Base-by-base conservation (phyloP, 495 filamentous ascomycete species). In the Penicillium samsonianum region DNA sequence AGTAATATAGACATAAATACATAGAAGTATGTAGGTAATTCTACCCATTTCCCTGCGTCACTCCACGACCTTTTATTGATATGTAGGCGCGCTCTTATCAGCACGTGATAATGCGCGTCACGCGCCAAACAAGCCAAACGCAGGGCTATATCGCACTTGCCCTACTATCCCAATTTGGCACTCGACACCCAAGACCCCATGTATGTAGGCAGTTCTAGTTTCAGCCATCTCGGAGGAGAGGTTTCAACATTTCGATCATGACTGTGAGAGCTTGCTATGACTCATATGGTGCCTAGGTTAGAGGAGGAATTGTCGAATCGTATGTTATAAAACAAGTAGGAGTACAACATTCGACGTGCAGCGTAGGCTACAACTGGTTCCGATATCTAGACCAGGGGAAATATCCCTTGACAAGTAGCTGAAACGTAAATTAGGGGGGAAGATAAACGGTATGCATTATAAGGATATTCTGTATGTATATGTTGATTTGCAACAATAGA, bases 81-180 rank as follows among this genome's bases (percentile, higher is more conserved):
- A 28, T 28, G 22, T 12, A 41, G n/a, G 28, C 35, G 40, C 35
- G 23, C 14, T 28, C 25, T 59, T 60, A 63, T 63, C 57, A 19
- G 10, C 52, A 60, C 57, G 61, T 63, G 60, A 56, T 40, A 12
- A 2, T 28, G 41, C 61, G 52, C 43, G 30, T 45, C 35, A 48
- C 43, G 35, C n/a, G 40, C 37, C 45, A 49, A 60, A 55, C 25
- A 30, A 12, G 16, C 9, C 22, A 55, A 55, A 55, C 30, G 19
- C 19, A 23, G 28, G 28, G 47, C 28, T 16, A 7, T 4, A 26
- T 23, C 0, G 14, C 6, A 25, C 28, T 33, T 28, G 52, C 33
- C 37, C 35, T 42, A 19, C 6, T 22, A 17, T 17, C 26, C 26
- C 2, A 53, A 53, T 47, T 26, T 2, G 31, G 49, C 38, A 19